Percentiles rank a stretch among this genome's conserved stretches.
These are phyloP conservation scores for Rubia balearica DNA, from an alignment of 305 asterid genomes.

Conservation along the genomic window DNA sequence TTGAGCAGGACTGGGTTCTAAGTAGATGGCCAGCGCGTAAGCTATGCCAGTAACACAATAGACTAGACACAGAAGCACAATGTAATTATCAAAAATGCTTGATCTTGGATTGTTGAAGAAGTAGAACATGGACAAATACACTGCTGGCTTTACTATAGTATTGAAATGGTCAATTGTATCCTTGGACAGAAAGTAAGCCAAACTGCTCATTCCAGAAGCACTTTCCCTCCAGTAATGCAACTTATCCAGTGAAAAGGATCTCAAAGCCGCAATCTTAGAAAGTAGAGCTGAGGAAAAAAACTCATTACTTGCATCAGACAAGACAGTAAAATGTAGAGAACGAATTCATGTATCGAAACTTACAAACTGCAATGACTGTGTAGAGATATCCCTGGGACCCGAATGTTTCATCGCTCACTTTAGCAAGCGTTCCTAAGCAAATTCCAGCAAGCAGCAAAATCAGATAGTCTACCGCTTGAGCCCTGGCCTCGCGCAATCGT, in stretches of 20 bases:
- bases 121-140: slow-evolving; percentile 80
- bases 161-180: slow-evolving; percentile 81
- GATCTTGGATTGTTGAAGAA: slow-evolving; percentile 96
- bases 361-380: slow-evolving; percentile 81
- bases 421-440: slow-evolving; percentile 74
- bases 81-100: slow-evolving; percentile 56
- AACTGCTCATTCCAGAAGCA: slow-evolving; percentile 90
- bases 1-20: slow-evolving; percentile 88
- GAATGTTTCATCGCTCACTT: slow-evolving; percentile 67
- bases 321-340: neutral
- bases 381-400: slow-evolving; percentile 78
- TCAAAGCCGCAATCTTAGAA: slow-evolving; percentile 74
- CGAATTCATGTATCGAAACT: slow-evolving; percentile 26
- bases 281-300: slow-evolving; percentile 52
- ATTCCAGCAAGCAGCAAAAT: slow-evolving; percentile 86
- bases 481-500: slow-evolving; percentile 72
- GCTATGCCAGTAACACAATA: slow-evolving; percentile 92
- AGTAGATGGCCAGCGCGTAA: slow-evolving; percentile 68
- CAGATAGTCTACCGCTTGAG: slow-evolving; percentile 67
- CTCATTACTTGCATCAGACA: neutral
- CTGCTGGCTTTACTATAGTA: slow-evolving; percentile 79
- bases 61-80: slow-evolving; percentile 65
- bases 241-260: slow-evolving; percentile 78
- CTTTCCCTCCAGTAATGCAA: slow-evolving; percentile 78
- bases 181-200: slow-evolving; percentile 82